A percentile compares a stretch with the other conserved stretches of the same genome.
Evolutionary conservation across 306 rosid genomes (phyloP).

Genomic region (Dalbergia cultrata): DNA sequence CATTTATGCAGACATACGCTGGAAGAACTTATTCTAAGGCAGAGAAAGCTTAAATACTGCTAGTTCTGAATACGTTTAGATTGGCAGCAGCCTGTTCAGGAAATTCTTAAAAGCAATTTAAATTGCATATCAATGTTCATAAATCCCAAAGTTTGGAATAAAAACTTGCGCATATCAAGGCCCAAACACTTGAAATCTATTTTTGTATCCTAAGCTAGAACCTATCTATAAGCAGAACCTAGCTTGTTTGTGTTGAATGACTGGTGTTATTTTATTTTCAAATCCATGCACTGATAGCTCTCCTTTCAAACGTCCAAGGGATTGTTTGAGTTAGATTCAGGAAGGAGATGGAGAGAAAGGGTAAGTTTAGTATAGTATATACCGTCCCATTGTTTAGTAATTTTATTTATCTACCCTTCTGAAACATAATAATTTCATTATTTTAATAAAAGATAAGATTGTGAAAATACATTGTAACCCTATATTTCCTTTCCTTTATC

Average conservation of each 20-base stretch:
- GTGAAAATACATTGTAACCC: too few species aligned
- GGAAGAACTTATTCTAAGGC: constrained; percentile 15
- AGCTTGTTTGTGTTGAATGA: not conserved
- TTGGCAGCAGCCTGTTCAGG: constrained; percentile 2
- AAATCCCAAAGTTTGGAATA: constrained; percentile 2
- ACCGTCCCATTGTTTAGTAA: too few species aligned
- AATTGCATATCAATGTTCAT: constrained; percentile 7
- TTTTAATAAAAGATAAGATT: too few species aligned
- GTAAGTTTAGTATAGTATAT: too few species aligned
- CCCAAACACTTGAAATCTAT: constrained; percentile 5
- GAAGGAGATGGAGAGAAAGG: not conserved
- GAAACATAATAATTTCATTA: too few species aligned
- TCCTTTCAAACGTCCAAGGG: not conserved
- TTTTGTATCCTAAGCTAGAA: constrained; percentile 7
- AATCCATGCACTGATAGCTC: not conserved
- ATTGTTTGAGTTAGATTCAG: not conserved
- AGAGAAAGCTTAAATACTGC: constrained; percentile 14
- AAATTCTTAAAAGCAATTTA: constrained; percentile 2
- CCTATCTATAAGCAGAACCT: not conserved
- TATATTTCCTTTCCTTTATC: too few species aligned
- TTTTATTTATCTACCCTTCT: too few species aligned
- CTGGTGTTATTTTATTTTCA: not conserved
- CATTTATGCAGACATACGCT: constrained; percentile 17
- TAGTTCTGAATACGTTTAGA: constrained; percentile 23
- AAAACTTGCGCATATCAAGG: not conserved